phyloP scores from a whole-genome alignment of 2,329 filamentous ascomycete species.

The Rutstroemia sp. region DNA sequence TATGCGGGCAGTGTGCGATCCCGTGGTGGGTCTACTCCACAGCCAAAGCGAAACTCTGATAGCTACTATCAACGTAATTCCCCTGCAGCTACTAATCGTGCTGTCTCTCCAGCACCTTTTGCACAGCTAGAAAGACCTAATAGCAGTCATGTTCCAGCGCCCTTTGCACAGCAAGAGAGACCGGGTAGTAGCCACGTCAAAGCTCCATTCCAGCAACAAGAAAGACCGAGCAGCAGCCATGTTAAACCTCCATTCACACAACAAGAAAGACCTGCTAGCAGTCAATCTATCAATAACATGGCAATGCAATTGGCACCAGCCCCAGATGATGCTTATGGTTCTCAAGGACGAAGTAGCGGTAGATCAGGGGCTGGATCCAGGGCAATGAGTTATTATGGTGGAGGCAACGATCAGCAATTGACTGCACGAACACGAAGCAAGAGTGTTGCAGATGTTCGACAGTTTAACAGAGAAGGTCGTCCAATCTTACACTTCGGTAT shows the following conservation, averaged over 20 bases:
- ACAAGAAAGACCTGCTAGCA: constrained; percentile 8
- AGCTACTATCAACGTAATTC: constrained; percentile 44
- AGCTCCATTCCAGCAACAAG: constrained; percentile 26
- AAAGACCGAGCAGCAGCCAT: constrained; percentile 42
- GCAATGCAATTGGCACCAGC: constrained; percentile 57
- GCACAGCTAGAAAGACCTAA: constrained; percentile 39
- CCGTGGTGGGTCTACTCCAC: constrained; percentile 32
- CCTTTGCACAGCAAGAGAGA: constrained; percentile 14
- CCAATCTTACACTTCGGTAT: constrained; percentile 91
- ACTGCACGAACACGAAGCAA: constrained; percentile 59
- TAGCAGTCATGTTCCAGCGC: constrained; percentile 33
- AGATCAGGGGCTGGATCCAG: constrained; percentile 40
- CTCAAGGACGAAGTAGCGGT: constrained; percentile 41
- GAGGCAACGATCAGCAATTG: constrained; percentile 28
- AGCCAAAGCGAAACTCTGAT: constrained; percentile 39
- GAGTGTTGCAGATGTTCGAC: constrained; percentile 74
- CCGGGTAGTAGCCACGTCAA: not conserved
- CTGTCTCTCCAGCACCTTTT: constrained; percentile 36
- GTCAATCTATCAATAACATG: constrained; percentile 38
- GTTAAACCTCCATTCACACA: constrained; percentile 22
- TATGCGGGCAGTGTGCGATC: constrained; percentile 37
- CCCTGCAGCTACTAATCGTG: constrained; percentile 38
- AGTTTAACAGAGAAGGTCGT: constrained; percentile 78
- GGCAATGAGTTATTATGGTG: constrained; percentile 47
- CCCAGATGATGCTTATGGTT: constrained; percentile 51